Base-by-base conservation (phyloP, 352 stramenopile genomes). In the Globisporangium takayamanum region DNA sequence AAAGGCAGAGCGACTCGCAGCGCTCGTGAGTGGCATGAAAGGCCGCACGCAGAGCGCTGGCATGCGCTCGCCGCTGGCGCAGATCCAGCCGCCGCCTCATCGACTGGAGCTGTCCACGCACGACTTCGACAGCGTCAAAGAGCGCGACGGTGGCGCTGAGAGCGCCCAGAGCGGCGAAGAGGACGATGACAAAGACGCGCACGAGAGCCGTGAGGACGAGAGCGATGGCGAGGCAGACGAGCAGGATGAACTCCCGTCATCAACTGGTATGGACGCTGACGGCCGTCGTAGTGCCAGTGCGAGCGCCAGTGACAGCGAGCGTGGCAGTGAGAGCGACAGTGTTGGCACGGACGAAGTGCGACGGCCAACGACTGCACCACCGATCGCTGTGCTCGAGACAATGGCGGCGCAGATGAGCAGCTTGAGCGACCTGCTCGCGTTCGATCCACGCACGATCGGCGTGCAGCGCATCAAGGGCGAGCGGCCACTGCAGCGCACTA, bases 401-500 rank as follows among this genome's bases (percentile, higher is more conserved):
- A 36, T 18, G 18, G 47, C 28, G 16, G 46, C 28, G 7, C n/a
- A 53, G 4, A 26, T 45, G 20, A 25, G 1, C 28, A 46, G 46
- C 18, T 18, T 53, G 25, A 26, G 25, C 15, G 22, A 50, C 11
- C 15, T 15, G 10, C 37, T 44, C 15, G 47, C 46, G 46, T 20
- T 60, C 36, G 77, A 89, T 60, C 64, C 77, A n/a, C 64, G 66
- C 14, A 74, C 68, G 0, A 83, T 89, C 47, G 79, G 79, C 14
- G 72, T 84, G 10, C 67, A 87, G 44, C 75, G 60, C 12, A 85
- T 89, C 45, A 64, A 65, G 0, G 68, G 74, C 0, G 56, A 70
- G 10, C 87, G 75, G 75, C 69, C 69, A 25, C 15, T 67, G 15
- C 44, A 42, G 11, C 28, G 63, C 4, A 25, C 39, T 5, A 42